Evolutionary conservation across 2,329 filamentous ascomycete genomes (phyloP).

Genomic region (Ophiocordyceps australis): DNA sequence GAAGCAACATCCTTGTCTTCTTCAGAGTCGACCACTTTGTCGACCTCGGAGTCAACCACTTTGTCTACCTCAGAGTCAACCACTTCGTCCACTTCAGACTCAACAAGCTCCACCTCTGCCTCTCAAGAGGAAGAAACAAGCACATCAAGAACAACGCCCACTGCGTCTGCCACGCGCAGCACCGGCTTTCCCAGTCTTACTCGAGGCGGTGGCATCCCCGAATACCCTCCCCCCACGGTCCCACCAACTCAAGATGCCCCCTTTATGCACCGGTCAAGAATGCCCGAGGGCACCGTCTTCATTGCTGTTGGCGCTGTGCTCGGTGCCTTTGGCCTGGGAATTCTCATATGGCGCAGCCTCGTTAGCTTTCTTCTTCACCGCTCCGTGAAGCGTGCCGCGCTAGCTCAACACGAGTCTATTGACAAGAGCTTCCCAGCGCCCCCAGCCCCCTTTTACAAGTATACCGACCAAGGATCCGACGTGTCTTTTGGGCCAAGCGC

Average conservation of each 20-base stretch:
- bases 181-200: conserved; percentile 24
- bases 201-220: conserved; percentile 19
- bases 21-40: neutral
- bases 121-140: too few species aligned
- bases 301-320: conserved; percentile 84
- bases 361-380: conserved; percentile 85
- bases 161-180: conserved; percentile 4
- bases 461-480: conserved; percentile 39
- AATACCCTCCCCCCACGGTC: conserved; percentile 55
- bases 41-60: neutral
- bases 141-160: conserved; percentile 6
- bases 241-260: conserved; percentile 73
- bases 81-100: neutral
- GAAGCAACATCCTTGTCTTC: conserved; percentile 1
- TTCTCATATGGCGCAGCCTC: conserved; percentile 74
- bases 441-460: conserved; percentile 45
- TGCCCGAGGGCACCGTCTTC: conserved; percentile 90
- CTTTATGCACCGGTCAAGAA: conserved; percentile 73
- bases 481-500: conserved; percentile 21
- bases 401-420: conserved; percentile 51
- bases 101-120: neutral
- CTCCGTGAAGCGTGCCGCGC: conserved; percentile 72
- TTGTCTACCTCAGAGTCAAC: neutral
- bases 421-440: conserved; percentile 47
- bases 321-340: conserved; percentile 62